Evolutionary conservation across 163 green algal genomes (phyloP).

Genomic region (Chloroidium sp.): DNA sequence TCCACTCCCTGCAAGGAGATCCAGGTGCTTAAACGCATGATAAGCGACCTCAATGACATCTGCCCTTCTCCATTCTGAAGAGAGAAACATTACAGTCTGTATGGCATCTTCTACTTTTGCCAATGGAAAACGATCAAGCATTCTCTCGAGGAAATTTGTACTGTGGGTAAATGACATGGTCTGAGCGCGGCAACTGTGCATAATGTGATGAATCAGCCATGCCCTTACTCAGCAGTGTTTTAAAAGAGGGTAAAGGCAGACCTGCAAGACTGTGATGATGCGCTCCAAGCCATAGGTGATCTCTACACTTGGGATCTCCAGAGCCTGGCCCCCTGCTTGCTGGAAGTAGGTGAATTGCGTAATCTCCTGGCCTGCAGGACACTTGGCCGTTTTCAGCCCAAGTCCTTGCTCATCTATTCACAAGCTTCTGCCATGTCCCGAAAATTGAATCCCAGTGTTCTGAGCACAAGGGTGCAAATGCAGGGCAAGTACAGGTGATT

Average conservation of each 20-base stretch:
- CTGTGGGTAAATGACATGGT: not conserved
- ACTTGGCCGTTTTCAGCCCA: too few relatives aligned
- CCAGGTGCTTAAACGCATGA: too few relatives aligned
- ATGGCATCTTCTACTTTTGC: too few relatives aligned
- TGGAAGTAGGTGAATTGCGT: conserved; percentile 98
- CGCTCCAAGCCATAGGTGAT: conserved; percentile 98
- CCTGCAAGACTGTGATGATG: conserved; percentile 94
- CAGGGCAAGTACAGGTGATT: not conserved
- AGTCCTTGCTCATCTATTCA: too few relatives aligned
- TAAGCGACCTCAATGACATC: too few relatives aligned
- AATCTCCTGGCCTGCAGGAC: conserved; percentile 16
- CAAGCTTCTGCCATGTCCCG: too few relatives aligned
- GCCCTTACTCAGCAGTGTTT: not conserved
- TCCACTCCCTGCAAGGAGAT: conserved; percentile 48
- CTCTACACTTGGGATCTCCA: conserved; percentile 82
- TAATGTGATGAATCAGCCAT: not conserved
- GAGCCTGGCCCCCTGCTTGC: conserved; percentile 64
- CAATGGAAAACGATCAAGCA: not conserved
- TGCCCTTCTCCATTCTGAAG: too few relatives aligned
- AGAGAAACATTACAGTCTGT: too few relatives aligned
- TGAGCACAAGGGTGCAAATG: not conserved
- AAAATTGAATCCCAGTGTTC: too few relatives aligned
- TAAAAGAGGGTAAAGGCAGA: not conserved
- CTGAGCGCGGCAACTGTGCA: not conserved
- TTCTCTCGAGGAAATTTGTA: not conserved